Evolutionary conservation across 2,329 filamentous ascomycete species (phyloP), one percentile per base, ranked within the genome.

Genomic region (Reticulascus tulasneorum): DNA sequence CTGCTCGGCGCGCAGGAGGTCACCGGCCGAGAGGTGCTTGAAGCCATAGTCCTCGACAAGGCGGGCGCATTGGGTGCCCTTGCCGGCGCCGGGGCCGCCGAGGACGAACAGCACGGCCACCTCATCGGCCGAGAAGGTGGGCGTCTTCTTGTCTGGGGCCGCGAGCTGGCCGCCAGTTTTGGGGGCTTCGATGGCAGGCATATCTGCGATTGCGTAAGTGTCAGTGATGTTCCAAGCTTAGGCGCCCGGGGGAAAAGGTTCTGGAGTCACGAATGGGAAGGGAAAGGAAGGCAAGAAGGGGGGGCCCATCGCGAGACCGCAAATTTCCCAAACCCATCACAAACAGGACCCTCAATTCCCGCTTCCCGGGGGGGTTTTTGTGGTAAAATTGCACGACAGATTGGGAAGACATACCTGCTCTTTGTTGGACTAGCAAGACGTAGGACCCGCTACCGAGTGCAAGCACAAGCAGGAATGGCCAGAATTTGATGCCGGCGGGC

Each of bases 91-190:
- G 11, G 93, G 93, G 3, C 93, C 93, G 61, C 91, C 91, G 44
- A 98, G 88, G 45, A 97, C 88, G 70, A 95, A 97, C 62, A 98
- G 70, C 40, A 97, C 90, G n/a, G 88, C 93, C 21, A 94, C 86
- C 41, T 89, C 73, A 38, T 78, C 55, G 32, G 83, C 67, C 40
- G 78, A 82, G 75, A 94, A 96, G 55, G 79, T 79, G 5, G 90
- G 84, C 22, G 59, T 54, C 28, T 62, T 57, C 60, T 82, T 83
- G 45, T 67, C 59, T 20, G 74, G 70, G 46, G 69, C 64, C 42
- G 63, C 62, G 54, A 67, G 64, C 53, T 59, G 60, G 50, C 54
- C 60, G 51, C 60, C 61, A 47, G 65, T 60, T 45, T 58, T 54
- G 50, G 61, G 51, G 48, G 57, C 47, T 40, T 54, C 52, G 49